phyloP scores from a whole-genome alignment of 768 basidiomycete genomes.

The Exidia glandulosa region DNA sequence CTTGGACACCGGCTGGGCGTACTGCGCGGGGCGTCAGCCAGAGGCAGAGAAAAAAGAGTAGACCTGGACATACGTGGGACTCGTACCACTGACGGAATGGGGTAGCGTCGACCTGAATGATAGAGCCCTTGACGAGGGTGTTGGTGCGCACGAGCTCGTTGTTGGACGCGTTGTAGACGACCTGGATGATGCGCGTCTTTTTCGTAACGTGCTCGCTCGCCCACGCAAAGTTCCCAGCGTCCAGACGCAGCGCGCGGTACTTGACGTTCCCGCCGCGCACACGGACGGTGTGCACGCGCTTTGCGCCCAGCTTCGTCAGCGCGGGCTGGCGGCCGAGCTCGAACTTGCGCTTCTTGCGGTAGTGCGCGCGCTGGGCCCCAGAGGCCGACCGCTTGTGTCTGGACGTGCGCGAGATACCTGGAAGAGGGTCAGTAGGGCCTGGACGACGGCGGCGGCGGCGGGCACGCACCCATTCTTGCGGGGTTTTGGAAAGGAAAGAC shows the following conservation, averaged over 20 bases:
- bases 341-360: conserved; percentile 99
- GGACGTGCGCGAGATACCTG: conserved; percentile 95
- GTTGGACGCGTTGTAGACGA: conserved; percentile 99
- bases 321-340: conserved; percentile 98
- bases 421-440: background rate
- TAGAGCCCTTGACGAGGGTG: conserved; percentile 92
- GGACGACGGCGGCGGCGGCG: background rate
- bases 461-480: background rate
- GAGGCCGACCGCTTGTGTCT: conserved; percentile 94
- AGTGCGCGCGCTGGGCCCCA: conserved; percentile 85
- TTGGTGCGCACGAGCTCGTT: conserved; percentile 99
- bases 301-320: conserved; percentile 90
- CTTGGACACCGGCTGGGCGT: conserved; percentile 91
- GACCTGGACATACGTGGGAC: no score
- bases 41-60: conserved; percentile 40
- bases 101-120: conserved; percentile 96
- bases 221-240: conserved; percentile 98
- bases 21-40: conserved; percentile 44
- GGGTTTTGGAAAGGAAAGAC: background rate
- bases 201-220: conserved; percentile 86
- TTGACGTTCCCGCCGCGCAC: conserved; percentile 94
- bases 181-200: conserved; percentile 94
- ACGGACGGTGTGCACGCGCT: conserved; percentile 92
- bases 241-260: conserved; percentile 91
- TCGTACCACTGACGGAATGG: conserved; percentile 99